Conservation (phyloP, 768 basidiomycete genomes). For the Cystofilobasidium ferigula region DNA sequence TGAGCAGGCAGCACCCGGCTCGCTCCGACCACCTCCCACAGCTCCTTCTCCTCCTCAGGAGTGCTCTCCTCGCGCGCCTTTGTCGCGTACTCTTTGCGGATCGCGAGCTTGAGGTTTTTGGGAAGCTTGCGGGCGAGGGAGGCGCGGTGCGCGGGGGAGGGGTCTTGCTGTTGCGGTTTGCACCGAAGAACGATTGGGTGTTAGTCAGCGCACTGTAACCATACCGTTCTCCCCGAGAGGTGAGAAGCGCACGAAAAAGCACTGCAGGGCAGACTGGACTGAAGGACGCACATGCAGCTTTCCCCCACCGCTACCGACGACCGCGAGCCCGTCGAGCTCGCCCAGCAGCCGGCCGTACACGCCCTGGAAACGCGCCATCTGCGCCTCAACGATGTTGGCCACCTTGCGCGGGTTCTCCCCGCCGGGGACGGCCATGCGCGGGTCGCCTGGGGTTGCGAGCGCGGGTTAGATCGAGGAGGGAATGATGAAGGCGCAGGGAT, state of each 20-base stretch:
- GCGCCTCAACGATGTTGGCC: conserved; percentile 76
- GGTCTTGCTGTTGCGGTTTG: conserved; percentile 50
- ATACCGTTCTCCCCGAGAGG: too few species aligned
- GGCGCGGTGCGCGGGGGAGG: conserved; percentile 53
- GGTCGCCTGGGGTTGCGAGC: too few species aligned
- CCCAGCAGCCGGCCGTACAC: conserved; percentile 53
- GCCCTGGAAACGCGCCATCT: conserved; percentile 71
- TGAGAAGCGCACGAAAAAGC: not conserved
- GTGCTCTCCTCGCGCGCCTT: conserved; percentile 37
- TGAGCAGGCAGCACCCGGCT: conserved; percentile 50
- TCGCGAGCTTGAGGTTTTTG: conserved; percentile 46
- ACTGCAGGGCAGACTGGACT: not conserved
- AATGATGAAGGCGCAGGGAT: not conserved
- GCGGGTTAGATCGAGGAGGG: not conserved
- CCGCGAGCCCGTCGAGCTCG: conserved; percentile 23
- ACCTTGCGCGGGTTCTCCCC: conserved; percentile 92
- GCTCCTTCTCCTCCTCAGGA: conserved; percentile 60
- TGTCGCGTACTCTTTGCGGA: conserved; percentile 23
- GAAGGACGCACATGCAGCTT: conserved; percentile 12
- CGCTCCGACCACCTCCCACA: conserved; percentile 61
- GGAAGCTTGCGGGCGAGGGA: conserved; percentile 72
- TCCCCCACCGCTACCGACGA: conserved; percentile 16
- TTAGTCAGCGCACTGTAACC: too few species aligned
- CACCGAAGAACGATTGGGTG: too few species aligned
- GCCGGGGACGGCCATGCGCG: conserved; percentile 75